phyloP scores from a whole-genome alignment of 169 alveolate genomes.

The Pseudocohnilembus persalinus region DNA sequence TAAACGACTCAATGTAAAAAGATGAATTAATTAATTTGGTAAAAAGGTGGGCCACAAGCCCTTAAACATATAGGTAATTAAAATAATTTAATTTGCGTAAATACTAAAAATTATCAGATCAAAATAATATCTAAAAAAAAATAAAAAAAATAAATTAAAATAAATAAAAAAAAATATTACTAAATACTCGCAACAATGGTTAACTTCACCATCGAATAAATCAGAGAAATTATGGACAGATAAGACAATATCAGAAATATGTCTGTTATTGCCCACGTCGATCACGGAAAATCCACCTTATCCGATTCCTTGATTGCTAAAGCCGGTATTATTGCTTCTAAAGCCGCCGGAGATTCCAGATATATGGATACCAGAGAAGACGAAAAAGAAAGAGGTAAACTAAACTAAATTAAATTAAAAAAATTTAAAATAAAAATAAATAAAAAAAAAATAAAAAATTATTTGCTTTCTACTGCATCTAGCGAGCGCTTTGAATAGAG shows the following conservation, averaged over 20 bases:
- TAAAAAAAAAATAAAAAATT: too few species aligned
- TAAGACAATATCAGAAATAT: slow-evolving; percentile 98
- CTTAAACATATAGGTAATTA: too few species aligned
- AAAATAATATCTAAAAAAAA: too few species aligned
- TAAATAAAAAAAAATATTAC: neutral
- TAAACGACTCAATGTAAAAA: too few species aligned
- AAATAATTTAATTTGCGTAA: too few species aligned
- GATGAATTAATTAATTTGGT: too few species aligned
- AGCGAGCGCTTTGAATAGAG: neutral
- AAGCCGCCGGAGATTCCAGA: slow-evolving; percentile 99
- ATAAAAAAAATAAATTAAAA: too few species aligned
- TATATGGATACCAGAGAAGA: slow-evolving; percentile 99
- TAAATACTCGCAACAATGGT: slow-evolving; percentile 75
- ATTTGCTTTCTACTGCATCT: neutral
- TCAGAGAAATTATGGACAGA: slow-evolving; percentile 98
- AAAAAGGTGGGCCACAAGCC: too few species aligned
- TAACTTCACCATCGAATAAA: slow-evolving; percentile 99
- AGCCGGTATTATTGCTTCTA: slow-evolving; percentile 99
- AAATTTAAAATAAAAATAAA: too few species aligned
- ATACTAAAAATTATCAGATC: too few species aligned
- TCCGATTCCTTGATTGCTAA: slow-evolving; percentile 98
- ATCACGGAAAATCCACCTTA: slow-evolving; percentile 99
- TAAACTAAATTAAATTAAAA: too few species aligned
- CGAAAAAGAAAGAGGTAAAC: slow-evolving; percentile 95
- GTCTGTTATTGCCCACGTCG: slow-evolving; percentile 98